These are phyloP conservation scores for Wallacemonas sp. DNA, from an alignment of 208 protist species.

Conservation along the genomic window DNA sequence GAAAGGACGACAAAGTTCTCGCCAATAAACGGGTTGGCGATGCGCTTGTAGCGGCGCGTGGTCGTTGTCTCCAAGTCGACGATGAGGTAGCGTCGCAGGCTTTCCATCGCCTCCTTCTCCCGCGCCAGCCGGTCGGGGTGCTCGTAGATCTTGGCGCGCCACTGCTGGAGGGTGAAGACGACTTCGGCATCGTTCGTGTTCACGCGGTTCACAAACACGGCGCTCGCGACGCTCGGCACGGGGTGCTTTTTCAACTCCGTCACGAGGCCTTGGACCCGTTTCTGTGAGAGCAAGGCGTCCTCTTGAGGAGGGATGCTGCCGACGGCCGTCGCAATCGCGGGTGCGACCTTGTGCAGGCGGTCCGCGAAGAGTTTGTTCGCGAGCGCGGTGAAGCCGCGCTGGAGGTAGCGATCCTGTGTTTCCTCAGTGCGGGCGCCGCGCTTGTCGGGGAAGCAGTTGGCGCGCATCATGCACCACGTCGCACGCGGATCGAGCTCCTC, in stretches of 20 bases:
- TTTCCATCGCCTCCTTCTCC: slow-evolving; percentile 67
- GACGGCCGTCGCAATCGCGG: slow-evolving; percentile 71
- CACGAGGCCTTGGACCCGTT: slow-evolving; percentile 38
- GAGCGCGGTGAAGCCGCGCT: slow-evolving; percentile 79
- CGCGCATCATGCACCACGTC: slow-evolving; percentile 74
- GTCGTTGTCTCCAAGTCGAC: slow-evolving; percentile 93
- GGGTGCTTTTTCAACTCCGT: slow-evolving; percentile 59
- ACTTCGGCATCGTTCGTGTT: slow-evolving; percentile 89
- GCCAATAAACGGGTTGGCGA: slow-evolving; percentile 89
- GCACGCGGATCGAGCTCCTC: slow-evolving; percentile 67
- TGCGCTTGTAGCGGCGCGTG: slow-evolving; percentile 86
- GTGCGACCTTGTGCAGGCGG: slow-evolving; percentile 78
- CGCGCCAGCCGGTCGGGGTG: slow-evolving; percentile 62
- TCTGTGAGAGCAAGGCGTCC: slow-evolving; percentile 29
- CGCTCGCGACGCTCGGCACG: slow-evolving; percentile 59
- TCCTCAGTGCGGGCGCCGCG: slow-evolving; percentile 59
- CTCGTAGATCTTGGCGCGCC: slow-evolving; percentile 88
- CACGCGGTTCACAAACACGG: slow-evolving; percentile 87
- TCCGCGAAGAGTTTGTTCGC: slow-evolving; percentile 90
- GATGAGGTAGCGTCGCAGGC: slow-evolving; percentile 76
- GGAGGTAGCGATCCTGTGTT: slow-evolving; percentile 70
- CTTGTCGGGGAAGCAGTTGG: slow-evolving; percentile 73
- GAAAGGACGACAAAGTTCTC: slow-evolving; percentile 92
- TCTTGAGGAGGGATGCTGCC: slow-evolving; percentile 79
- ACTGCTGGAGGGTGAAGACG: slow-evolving; percentile 88